Evolutionary conservation across 345 rosid genomes (phyloP).

Genomic region (Lagerstroemia speciosa): DNA sequence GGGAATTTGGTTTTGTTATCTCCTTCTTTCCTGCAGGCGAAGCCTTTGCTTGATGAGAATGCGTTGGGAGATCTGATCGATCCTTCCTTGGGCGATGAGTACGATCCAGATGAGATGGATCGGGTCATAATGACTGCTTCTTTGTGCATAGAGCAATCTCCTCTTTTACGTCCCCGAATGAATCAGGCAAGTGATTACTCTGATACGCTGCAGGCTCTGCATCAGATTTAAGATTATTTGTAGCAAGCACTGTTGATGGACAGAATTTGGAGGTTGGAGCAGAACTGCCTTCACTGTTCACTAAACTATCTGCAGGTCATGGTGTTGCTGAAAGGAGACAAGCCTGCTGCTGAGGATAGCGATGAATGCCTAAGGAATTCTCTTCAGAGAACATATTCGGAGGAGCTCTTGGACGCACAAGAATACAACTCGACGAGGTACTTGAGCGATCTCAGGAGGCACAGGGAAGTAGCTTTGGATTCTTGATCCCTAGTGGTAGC

Average conservation of each 20-base stretch:
- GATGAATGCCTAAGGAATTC: constrained; percentile 21
- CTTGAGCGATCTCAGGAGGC: constrained; percentile 42
- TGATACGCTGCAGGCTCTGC: background rate
- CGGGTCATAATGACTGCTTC: constrained; percentile 62
- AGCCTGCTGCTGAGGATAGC: constrained; percentile 18
- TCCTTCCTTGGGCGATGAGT: constrained; percentile 48
- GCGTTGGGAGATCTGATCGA: constrained; percentile 45
- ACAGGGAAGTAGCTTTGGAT: constrained; percentile 55
- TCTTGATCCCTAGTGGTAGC: constrained; percentile 19
- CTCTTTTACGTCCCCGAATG: constrained; percentile 80
- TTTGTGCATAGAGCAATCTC: constrained; percentile 73
- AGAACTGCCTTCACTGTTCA: background rate
- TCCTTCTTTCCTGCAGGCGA: constrained; percentile 38
- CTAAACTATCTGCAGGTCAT: constrained; percentile 41
- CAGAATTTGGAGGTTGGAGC: background rate
- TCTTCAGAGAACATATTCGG: constrained; percentile 58
- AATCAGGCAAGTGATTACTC: constrained; percentile 46
- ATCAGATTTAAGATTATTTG: background rate
- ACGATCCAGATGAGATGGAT: constrained; percentile 55
- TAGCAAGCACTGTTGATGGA: background rate
- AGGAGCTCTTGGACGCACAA: constrained; percentile 50
- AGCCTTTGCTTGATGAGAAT: constrained; percentile 59
- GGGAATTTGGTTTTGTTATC: constrained; percentile 4
- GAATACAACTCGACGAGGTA: constrained; percentile 75
- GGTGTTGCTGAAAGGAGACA: constrained; percentile 56